Evolutionary conservation across 2,329 filamentous ascomycete genomes (phyloP).

Genomic region (Colletotrichum higginsianum): DNA sequence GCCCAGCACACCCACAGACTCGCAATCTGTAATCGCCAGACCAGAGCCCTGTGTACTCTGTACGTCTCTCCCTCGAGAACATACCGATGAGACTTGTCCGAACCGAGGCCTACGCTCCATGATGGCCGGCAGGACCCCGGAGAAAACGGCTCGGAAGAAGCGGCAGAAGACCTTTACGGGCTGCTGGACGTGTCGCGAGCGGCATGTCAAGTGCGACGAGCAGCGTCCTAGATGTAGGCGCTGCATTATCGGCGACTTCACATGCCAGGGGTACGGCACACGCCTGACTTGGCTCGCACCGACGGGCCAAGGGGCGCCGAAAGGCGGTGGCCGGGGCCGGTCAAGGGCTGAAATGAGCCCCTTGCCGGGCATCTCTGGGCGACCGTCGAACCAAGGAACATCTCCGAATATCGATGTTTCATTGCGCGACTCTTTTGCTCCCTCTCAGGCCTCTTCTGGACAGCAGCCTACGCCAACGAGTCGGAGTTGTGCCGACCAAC

Average conservation of each 20-base stretch:
- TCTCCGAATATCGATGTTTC: too few species aligned
- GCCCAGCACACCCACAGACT: too few species aligned
- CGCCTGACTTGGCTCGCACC: slow-evolving; percentile 23
- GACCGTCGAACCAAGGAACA: too few species aligned
- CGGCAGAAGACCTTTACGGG: slow-evolving; percentile 49
- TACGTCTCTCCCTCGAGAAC: slow-evolving; percentile 46
- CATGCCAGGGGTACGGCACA: slow-evolving; percentile 23
- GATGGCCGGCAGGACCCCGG: neutral
- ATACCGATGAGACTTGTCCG: neutral
- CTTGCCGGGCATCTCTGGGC: neutral
- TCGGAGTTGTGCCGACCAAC: neutral
- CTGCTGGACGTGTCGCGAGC: slow-evolving; percentile 55
- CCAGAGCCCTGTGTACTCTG: too few species aligned
- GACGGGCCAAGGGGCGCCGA: neutral
- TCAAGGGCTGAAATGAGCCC: neutral
- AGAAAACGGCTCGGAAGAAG: neutral
- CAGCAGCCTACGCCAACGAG: neutral
- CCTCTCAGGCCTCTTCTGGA: neutral
- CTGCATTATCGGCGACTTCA: slow-evolving; percentile 13
- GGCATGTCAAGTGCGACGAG: slow-evolving; percentile 55
- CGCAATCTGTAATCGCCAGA: too few species aligned
- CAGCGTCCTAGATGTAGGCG: slow-evolving; percentile 47
- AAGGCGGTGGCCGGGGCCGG: neutral
- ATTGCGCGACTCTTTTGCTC: neutral
- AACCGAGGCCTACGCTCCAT: neutral